phyloP scores from a whole-genome alignment of 2,329 filamentous ascomycete genomes.

The Aspergillus arachidicola region DNA sequence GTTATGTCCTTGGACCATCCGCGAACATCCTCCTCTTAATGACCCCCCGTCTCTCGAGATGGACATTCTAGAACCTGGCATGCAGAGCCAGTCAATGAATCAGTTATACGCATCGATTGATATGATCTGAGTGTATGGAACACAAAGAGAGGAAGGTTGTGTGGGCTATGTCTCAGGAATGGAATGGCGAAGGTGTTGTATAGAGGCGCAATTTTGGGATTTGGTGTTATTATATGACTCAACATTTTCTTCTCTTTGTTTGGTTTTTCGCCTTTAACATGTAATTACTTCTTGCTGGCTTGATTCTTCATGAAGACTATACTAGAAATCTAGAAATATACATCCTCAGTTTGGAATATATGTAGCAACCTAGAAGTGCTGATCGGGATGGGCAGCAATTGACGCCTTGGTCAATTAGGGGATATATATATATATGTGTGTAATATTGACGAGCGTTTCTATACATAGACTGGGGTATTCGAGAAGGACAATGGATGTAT shows the following conservation, averaged over 20 bases:
- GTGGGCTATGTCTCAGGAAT: neutral
- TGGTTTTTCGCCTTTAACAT: neutral
- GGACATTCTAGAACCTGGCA: constrained; percentile 35
- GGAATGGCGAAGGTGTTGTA: neutral
- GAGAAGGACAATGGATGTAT: too few relatives aligned
- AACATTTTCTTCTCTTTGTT: neutral
- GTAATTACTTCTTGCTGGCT: neutral
- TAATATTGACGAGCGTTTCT: too few relatives aligned
- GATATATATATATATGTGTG: too few relatives aligned
- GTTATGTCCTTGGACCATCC: constrained; percentile 43
- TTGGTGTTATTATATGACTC: neutral
- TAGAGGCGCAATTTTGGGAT: neutral
- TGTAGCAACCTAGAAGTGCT: neutral
- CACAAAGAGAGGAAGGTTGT: neutral
- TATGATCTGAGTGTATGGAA: constrained; percentile 29
- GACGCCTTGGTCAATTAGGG: too few relatives aligned
- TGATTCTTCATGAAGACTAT: neutral
- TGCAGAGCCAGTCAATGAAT: constrained; percentile 35
- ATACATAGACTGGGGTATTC: too few relatives aligned
- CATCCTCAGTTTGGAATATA: neutral
- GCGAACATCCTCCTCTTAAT: constrained; percentile 38
- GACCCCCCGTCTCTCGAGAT: constrained; percentile 36
- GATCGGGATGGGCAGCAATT: too few relatives aligned
- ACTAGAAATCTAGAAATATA: neutral
- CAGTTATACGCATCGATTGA: constrained; percentile 41